Base-by-base conservation (phyloP, 345 rosid genomes). In the Lumnitzera littorea region DNA sequence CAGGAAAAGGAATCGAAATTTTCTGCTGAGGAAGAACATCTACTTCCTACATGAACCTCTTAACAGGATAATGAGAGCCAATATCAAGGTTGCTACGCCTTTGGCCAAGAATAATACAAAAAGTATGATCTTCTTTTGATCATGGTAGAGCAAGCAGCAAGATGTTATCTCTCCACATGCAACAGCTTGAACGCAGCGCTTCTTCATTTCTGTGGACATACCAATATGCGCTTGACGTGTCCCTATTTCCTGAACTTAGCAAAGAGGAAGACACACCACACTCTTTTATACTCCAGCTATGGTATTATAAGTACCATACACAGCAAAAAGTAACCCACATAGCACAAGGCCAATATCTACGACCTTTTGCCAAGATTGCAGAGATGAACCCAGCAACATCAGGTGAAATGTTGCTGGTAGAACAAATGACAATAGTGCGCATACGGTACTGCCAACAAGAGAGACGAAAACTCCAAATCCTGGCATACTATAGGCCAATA, bases 321-420 rank as follows among this genome's bases (percentile, higher is more conserved):
- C 78, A 29, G 91, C 92, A 68, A 84, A 88, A 52, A 84, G 27
- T 67, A 94, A 60, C 24, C 99, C 97, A 11, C 81, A 72, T 6
- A 76, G 62, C 74, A 94, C 56, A 17, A 90, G 67, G 83, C 56
- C 68, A 23, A 61, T 68, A 74, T 94, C 97, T 56, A 86, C 64
- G 6, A 71, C 70, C 73, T 69, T 90, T 72, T 73, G 77, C 96
- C 95, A 74, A 15, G 73, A 20, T 41, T 57, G 67, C 76, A 90
- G 61, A 13, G 88, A 78, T 31, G 91, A 67, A 49, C 95, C 95
- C 6, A 88, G 56, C 67, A 90, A 55, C 15, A n/a, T 77, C 49
- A 94, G 79, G 79, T 94, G 97, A 75, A 77, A 94, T 5, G 72
- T 67, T 52, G 92, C 84, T 1, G 97, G 97, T 62, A 94, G 75